Percentiles rank a stretch among this genome's conserved stretches.
phyloP scores from a whole-genome alignment of 371 early-diverging fungal species.

The Mortierella sp. region DNA sequence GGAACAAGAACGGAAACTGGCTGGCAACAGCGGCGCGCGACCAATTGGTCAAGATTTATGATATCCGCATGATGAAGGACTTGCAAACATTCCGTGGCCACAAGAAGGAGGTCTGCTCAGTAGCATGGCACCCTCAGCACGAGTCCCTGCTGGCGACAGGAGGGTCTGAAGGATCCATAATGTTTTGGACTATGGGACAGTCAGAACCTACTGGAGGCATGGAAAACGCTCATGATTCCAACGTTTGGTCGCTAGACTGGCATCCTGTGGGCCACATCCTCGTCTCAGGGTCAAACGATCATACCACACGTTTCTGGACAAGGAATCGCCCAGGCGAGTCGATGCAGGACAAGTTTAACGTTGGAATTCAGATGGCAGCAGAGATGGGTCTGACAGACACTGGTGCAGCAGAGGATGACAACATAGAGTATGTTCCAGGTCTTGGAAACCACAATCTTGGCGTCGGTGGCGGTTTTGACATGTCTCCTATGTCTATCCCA shows the following conservation, averaged over 20 bases:
- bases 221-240: conserved; percentile 94
- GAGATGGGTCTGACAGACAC: conserved; percentile 60
- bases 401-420: conserved; percentile 62
- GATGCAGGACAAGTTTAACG: conserved; percentile 70
- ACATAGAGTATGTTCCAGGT: conserved; percentile 54
- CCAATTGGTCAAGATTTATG: conserved; percentile 95
- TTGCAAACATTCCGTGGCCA: conserved; percentile 93
- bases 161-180: conserved; percentile 94
- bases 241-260: conserved; percentile 99
- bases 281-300: conserved; percentile 98
- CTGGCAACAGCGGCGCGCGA: conserved; percentile 97
- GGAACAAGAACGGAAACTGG: conserved; percentile 99
- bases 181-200: conserved; percentile 93
- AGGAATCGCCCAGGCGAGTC: conserved; percentile 94
- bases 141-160: conserved; percentile 95
- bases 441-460: conserved; percentile 60
- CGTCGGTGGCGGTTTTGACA: conserved; percentile 55
- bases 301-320: conserved; percentile 99
- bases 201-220: conserved; percentile 59
- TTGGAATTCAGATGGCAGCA: conserved; percentile 68
- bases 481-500: conserved; percentile 43
- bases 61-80: conserved; percentile 97
- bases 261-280: conserved; percentile 99
- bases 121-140: conserved; percentile 97
- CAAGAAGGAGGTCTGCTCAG: conserved; percentile 96